Base-by-base conservation (phyloP, 805 yeast genomes). In the Nakazawaea holstii region DNA sequence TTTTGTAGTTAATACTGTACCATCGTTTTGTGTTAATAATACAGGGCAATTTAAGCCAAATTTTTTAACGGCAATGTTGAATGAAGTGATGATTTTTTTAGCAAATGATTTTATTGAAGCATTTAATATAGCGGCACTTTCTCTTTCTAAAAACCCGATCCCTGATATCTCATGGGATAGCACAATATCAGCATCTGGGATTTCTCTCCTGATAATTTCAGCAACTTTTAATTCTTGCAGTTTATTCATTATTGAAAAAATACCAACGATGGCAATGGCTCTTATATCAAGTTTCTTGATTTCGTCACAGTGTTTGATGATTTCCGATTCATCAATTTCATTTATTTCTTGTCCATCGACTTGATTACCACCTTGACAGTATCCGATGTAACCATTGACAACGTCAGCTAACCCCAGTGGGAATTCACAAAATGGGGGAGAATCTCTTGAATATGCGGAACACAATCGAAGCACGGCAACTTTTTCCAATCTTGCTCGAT, bases 391-490 rank as follows among this genome's bases (percentile, higher is more conserved):
- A 6, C 75, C 72, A 17, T 64, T 55, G 36, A 70, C 46, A n/a
- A 70, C 55, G 4, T 50, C 38, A 10, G 56, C 56, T 38, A 73
- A 60, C 10, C 69, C 73, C 2, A 44, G 45, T 0, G 79, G 78
- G 52, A 73, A 72, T 52, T 74, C 75, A 8, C 70, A 62, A 52
- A 72, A 73, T 13, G 79, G 77, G 6, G 64, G 64, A 4, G 61
- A 53, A 14, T 63, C 57, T 4, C 54, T 54, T 1, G 74, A 61
- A 53, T 70, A 73, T 2, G 73, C 74, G 6, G 76, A 73, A 52
- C 71, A 68, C 10, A 74, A 49, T 53, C 79, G 56, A n/a, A 74
- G 46, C 4, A 73, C 76, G 0, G 77, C 78, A 13, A 73, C 76
- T 42, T 54, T 60, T 15, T 70, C 74, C 41, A 73, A 55, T 41